Percentiles rank a stretch among this genome's conserved stretches.
phyloP scores from a whole-genome alignment of 768 basidiomycete species.

The Kwoniella botswanensis region DNA sequence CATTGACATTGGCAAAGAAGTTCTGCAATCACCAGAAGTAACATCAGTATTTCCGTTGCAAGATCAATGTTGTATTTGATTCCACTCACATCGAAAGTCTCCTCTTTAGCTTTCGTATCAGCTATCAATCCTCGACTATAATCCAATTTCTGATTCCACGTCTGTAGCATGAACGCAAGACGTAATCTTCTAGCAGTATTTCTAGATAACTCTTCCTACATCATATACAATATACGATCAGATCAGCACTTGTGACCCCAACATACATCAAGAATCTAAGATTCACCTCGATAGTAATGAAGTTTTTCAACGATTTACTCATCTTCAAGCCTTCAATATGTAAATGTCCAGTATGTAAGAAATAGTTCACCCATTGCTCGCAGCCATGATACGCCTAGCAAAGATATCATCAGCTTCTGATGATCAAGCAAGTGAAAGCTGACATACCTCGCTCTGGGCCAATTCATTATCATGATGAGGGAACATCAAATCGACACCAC shows the following conservation, averaged over 20 bases:
- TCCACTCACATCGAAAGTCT: slow-evolving; percentile 74
- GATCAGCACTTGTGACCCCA: no score
- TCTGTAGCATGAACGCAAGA: slow-evolving; percentile 84
- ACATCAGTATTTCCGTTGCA: no score
- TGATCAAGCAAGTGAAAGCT: no score
- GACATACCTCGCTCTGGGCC: slow-evolving; percentile 84
- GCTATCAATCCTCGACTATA: slow-evolving; percentile 85
- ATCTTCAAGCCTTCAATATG: slow-evolving; percentile 99
- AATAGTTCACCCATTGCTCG: slow-evolving; percentile 95
- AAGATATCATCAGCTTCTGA: background rate
- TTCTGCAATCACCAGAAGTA: slow-evolving; percentile 65
- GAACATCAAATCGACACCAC: slow-evolving; percentile 96
- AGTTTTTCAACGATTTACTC: slow-evolving; percentile 99
- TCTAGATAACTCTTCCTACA: slow-evolving; percentile 80
- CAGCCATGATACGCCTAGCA: slow-evolving; percentile 89
- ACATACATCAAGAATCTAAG: background rate
- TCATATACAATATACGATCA: background rate
- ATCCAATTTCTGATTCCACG: slow-evolving; percentile 92
- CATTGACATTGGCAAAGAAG: slow-evolving; percentile 87
- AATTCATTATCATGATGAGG: slow-evolving; percentile 99
- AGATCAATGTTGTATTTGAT: no score
- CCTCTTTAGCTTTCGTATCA: slow-evolving; percentile 84
- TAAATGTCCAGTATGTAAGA: slow-evolving; percentile 95
- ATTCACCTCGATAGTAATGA: slow-evolving; percentile 78
- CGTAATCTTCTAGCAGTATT: slow-evolving; percentile 87